Percentiles rank a stretch among this genome's conserved stretches.
phyloP scores from a whole-genome alignment of 805 yeast species.

The Pichia cabralensis region DNA sequence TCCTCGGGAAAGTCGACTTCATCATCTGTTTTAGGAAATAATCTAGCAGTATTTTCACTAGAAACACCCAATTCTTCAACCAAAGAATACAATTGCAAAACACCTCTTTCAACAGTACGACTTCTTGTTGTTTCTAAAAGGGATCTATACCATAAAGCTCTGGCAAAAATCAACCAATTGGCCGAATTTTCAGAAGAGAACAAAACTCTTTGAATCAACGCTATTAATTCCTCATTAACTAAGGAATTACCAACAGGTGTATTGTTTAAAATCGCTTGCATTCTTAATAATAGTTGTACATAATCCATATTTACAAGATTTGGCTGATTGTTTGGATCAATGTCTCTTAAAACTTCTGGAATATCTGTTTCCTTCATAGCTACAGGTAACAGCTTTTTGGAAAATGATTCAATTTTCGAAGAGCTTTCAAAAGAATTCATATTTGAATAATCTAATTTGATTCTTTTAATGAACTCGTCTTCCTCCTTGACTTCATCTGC shows the following conservation, averaged over 20 bases:
- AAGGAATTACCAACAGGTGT: conserved; percentile 64
- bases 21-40: conserved; percentile 35
- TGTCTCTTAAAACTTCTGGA: conserved; percentile 37
- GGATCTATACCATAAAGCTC: conserved; percentile 88
- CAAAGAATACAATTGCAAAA: conserved; percentile 82
- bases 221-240: conserved; percentile 74
- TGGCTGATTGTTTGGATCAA: conserved; percentile 84
- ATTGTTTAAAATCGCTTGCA: conserved; percentile 52
- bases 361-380: conserved; percentile 54
- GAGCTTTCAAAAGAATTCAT: neutral
- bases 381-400: conserved; percentile 47
- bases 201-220: conserved; percentile 64
- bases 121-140: conserved; percentile 69
- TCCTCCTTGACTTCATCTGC: conserved; percentile 6
- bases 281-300: conserved; percentile 62
- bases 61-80: conserved; percentile 80
- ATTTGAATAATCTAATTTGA: conserved; percentile 31
- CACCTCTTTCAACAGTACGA: conserved; percentile 87
- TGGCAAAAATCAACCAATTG: conserved; percentile 71
- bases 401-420: conserved; percentile 22
- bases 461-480: conserved; percentile 28
- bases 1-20: conserved; percentile 18
- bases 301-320: conserved; percentile 57
- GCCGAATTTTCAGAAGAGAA: conserved; percentile 36
- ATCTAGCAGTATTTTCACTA: conserved; percentile 39